Conservation (phyloP, 2,329 filamentous ascomycete species). For the Xylariaceae sp. region DNA sequence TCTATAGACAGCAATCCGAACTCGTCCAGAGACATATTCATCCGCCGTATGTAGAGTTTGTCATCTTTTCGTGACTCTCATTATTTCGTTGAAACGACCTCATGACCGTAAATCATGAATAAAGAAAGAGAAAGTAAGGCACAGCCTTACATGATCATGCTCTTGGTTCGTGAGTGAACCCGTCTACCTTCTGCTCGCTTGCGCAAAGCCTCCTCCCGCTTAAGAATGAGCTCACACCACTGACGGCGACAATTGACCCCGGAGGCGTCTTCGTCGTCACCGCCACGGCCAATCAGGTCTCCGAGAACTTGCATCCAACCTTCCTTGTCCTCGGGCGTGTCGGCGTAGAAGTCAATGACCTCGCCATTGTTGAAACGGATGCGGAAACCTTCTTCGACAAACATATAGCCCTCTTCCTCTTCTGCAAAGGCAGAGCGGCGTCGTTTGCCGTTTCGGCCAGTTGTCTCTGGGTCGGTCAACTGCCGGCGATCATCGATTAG, state of each 20-base stretch:
- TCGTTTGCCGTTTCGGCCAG: constrained; percentile 70
- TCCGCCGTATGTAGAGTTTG: too few relatives aligned
- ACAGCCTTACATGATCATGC: constrained; percentile 45
- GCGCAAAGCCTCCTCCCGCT: constrained; percentile 57
- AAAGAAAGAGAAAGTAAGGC: constrained; percentile 14
- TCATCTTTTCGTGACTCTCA: too few relatives aligned
- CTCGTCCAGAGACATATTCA: too few relatives aligned
- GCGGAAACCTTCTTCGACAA: constrained; percentile 97
- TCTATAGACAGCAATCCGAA: too few relatives aligned
- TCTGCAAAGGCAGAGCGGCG: constrained; percentile 95
- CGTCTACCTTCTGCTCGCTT: constrained; percentile 50
- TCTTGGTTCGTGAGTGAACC: constrained; percentile 56
- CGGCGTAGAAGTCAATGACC: constrained; percentile 97
- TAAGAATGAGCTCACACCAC: constrained; percentile 66
- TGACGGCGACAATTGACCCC: constrained; percentile 46
- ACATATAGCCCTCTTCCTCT: constrained; percentile 99
- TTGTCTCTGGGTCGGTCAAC: constrained; percentile 78
- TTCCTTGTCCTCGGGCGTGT: constrained; percentile 81
- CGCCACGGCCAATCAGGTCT: constrained; percentile 61
- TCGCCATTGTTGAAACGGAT: constrained; percentile 98
- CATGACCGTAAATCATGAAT: constrained; percentile 20
- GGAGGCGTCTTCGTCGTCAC: constrained; percentile 45
- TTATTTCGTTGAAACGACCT: too few relatives aligned
- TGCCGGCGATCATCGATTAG: constrained; percentile 87
- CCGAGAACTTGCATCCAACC: constrained; percentile 88